Base-by-base conservation (phyloP, 2,329 filamentous ascomycete species). In the Stemphylium beticola region DNA sequence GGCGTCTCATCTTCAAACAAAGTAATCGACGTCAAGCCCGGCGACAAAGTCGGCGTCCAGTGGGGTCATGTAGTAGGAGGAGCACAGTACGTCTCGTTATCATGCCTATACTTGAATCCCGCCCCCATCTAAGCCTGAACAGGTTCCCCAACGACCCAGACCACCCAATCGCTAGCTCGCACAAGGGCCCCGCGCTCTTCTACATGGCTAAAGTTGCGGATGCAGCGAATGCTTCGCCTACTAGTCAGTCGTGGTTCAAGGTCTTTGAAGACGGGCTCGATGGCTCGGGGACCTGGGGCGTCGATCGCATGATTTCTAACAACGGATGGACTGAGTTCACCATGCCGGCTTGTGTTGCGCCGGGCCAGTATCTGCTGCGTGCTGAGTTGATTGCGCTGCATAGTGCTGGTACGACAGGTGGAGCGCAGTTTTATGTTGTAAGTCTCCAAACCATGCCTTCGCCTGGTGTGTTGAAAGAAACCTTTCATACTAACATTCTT, bases 21-120 rank as follows among this genome's bases (percentile, higher is more conserved):
- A 10, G 74, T 85, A 46, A 79, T 85, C 58, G 72, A 76, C 37
- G 78, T 84, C 45, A 77, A 79, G 14, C 75, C 79, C 2, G 83
- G 83, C 11, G 82, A 83, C 65, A 75, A 78, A 60, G 72, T 85
- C 40, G 82, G 82, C 7, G 76, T 81, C 1, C 79, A 75, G 68
- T 85, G 79, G 76, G 80, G 81, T 37, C 82, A 85, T 62, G 75
- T 84, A 45, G 79, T 85, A 50, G 83, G 83, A 48, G 82, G 82
- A 42, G 75, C 78, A 7, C 81, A 85, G 67, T 55, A 55, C 18
- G 48, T 55, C 14, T 15, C 26, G 2, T 29, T 33, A 2, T 18
- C 1, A 4, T 4, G 22, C 2, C 12, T 14, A 22, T 4, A 34
- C 4, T 14, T 18, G 20, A 4, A 24, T 15, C 29, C 10, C 15